Evolutionary conservation across 495 filamentous ascomycete species (phyloP), one percentile per base, ranked within the genome.

Genomic region (Jackrogersella multiformis): DNA sequence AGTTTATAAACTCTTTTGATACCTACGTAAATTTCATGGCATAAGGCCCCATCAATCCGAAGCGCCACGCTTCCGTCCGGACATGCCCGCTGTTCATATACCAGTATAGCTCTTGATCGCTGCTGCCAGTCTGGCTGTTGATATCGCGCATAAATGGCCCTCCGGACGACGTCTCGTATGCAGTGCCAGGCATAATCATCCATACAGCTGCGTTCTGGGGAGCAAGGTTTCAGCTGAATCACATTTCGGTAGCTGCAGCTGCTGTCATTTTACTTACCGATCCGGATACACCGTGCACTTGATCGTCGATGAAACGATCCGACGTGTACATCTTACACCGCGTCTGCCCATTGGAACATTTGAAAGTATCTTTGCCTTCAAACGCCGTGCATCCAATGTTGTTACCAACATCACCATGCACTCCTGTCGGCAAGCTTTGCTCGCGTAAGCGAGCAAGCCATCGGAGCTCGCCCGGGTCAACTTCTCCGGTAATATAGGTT

Each of bases 301-400:
- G 73, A 49, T 89, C 86, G 39, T 89, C 86, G 64, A 89, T 88
- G 65, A 88, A 88, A 0, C 84, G 80, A 52, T 87, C 74, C 39
- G 81, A 82, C 2, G 84, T 86, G 75, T 87, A 89, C 79, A 89
- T 88, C 76, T 89, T 89, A 77, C 80, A 84, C 23, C 86, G 81
- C 0, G 86, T 88, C 58, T 87, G 74, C 4, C 84, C 82, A 32
- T 81, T 73, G 5, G 86, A 80, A 44, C 74, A 77, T 54, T 83
- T 61, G 73, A 82, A 88, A 53, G 87, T 85, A 71, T 88, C 86
- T 8, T 80, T 82, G 24, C 86, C 86, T 61, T 88, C 86, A 28
- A 88, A 75, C 0, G 77, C 77, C 10, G 76, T 78, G 38, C 82
- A 79, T 1, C 74, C 76, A 8, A 79, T 79, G 13, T 79, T 83